Base-by-base conservation (phyloP, 2,329 filamentous ascomycete species). In the Proliferodiscus dingleyae region DNA sequence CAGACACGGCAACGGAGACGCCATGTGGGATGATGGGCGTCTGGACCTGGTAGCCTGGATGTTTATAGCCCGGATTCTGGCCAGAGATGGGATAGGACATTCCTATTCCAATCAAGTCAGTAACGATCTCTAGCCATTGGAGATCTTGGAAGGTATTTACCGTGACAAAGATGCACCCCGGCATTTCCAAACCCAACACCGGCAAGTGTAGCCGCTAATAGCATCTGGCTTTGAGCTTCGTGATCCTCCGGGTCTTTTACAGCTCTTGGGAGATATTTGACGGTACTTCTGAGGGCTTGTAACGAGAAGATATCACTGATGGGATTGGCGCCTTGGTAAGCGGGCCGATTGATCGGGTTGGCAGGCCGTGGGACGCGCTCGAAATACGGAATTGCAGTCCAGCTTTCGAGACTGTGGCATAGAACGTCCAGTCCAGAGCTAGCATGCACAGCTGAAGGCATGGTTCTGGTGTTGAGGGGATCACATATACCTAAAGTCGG, bases 41-140 rank as follows among this genome's bases (percentile, higher is more conserved):
- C 21, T 79, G 68, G 6, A 95, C 81, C 2, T 83, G 72, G 66
- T 98, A 98, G n/a, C 93, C 93, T 0, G 76, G 67, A 64, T 98
- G 93, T 59, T 81, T 83, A 69, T 97, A 97, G 4, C 85, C 84
- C 0, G 87, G 88, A 64, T 98, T 98, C 64, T 96, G 90, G 23
- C 89, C 88, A 0, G 89, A 95, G 61, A 98, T 95, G 15, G 93
- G 93, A 63, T 98, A 98, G 19, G 87, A 94, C 91, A 98, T 97
- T 64, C 91, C 78, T 81, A 47, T 37, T 50, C 24, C 52, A 50
- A 41, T 41, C 21, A 45, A 18, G 21, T 26, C 22, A 19, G 13
- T 26, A 41, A 11, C 11, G 4, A 9, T 21, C 2, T n/a, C 10
- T 37, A 5, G 4, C 5, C 11, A 2, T 15, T 16, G 22, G 24